Evolutionary conservation across 2,329 filamentous ascomycete genomes (phyloP), one percentile per base, ranked within the genome.

Genomic region (Venturia carpophila): DNA sequence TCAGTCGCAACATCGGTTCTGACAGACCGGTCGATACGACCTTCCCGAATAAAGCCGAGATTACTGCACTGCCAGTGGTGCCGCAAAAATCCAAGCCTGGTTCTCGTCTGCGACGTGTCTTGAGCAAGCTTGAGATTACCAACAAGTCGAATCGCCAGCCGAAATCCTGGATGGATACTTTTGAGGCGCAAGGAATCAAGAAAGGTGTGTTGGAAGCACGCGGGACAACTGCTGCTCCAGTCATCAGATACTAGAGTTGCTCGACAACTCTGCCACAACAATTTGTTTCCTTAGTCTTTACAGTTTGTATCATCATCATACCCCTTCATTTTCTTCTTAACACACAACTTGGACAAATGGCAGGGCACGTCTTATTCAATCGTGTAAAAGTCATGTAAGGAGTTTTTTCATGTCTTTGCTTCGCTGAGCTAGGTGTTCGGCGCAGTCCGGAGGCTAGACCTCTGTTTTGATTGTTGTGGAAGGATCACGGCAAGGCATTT

Each of bases 61-160:
- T 65, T 13, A 65, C 64, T 11, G 64, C 64, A 19, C 45, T 65
- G 24, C 64, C 64, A 37, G 52, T 30, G 41, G 37, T 65, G 64
- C 64, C 64, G 34, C 27, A 37, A 39, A 60, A 19, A 37, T 49
- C 24, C 11, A 21, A 43, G 42, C 24, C 47, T 10, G 10, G 5
- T 24, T 39, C 43, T 9, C 52, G 55, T 30, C 56, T 65, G 19
- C 63, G 64, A 41, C 63, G 43, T 27, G 64, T 65, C 3, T n/a
- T 65, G 56, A 65, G 64, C 62, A 62, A 39, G 45, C 58, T 65
- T 27, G 42, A 55, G 39, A 34, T 64, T 21, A 63, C 24, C 34
- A 58, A 58, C 15, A 64, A 64, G 34, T 34, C 52, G 5, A 64
- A 58, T 34, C 34, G 34, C 2, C 37, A 47, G 17, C 41, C 34